Evolutionary conservation across 441 rosid genomes (phyloP).

Genomic region (Bocquillonia castaneifolia): DNA sequence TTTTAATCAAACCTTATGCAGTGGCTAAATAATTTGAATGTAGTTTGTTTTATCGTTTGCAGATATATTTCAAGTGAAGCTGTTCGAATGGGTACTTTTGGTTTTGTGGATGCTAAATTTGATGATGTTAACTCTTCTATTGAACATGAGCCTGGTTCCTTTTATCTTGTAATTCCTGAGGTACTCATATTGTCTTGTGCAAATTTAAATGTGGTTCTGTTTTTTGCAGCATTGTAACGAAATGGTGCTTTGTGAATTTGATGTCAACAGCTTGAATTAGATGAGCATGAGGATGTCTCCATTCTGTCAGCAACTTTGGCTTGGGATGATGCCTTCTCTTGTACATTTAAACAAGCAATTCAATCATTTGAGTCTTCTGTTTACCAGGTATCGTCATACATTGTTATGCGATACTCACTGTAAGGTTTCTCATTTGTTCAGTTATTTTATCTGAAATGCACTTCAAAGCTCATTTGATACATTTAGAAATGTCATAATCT

Average conservation of each 20-base stretch:
- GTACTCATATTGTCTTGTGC: conserved; percentile 29
- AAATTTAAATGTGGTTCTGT: conserved; percentile 2
- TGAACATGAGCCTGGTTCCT: conserved; percentile 59
- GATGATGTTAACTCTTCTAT: conserved; percentile 37
- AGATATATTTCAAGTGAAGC: conserved; percentile 78
- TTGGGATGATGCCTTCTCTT: conserved; percentile 57
- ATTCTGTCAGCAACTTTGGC: conserved; percentile 71
- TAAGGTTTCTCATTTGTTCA: conserved; percentile 3
- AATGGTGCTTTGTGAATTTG: conserved; percentile 11
- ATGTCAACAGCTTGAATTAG: conserved; percentile 72
- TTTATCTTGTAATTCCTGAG: conserved; percentile 81
- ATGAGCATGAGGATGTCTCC: conserved; percentile 62
- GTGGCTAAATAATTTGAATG: conserved; percentile 31
- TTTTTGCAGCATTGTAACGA: conserved; percentile 14
- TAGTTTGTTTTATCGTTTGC: conserved; percentile 48
- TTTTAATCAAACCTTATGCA: conserved; percentile 13
- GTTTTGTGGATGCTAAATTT: conserved; percentile 62
- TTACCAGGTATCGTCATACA: conserved; percentile 45
- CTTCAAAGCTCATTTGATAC: not conserved
- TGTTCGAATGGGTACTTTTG: conserved; percentile 51
- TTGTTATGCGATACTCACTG: not conserved
- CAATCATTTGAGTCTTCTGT: conserved; percentile 53
- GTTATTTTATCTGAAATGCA: not conserved
- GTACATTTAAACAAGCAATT: conserved; percentile 56
- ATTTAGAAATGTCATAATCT: conserved; percentile 1